Conservation (phyloP, 306 rosid species). For the Canavalia ensiformis region DNA sequence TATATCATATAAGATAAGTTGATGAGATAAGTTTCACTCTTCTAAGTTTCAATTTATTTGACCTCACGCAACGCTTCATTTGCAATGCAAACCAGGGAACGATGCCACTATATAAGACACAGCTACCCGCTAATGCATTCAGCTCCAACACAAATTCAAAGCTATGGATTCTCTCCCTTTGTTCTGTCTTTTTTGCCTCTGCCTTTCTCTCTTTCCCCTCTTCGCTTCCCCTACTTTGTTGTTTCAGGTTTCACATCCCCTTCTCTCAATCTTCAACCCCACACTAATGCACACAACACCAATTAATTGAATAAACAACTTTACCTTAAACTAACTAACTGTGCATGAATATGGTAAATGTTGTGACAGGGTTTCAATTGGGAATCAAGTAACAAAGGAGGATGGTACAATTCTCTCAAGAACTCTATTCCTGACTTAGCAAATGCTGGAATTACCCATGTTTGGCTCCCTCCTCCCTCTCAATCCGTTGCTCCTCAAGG, state of each 20-base stretch:
- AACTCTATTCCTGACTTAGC: slow-evolving; percentile 67
- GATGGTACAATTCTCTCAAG: slow-evolving; percentile 78
- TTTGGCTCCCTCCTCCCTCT: slow-evolving; percentile 96
- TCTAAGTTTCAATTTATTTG: not conserved
- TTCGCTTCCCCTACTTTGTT: slow-evolving; percentile 61
- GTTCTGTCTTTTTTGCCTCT: slow-evolving; percentile 50
- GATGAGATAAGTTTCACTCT: slow-evolving; percentile 1
- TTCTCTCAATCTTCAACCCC: not conserved
- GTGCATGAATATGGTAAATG: slow-evolving; percentile 9
- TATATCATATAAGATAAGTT: too few species aligned
- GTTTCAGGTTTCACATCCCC: slow-evolving; percentile 66
- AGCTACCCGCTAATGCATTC: not conserved
- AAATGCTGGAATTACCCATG: slow-evolving; percentile 72
- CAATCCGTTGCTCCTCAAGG: slow-evolving; percentile 68
- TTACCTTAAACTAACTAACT: not conserved
- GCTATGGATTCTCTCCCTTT: slow-evolving; percentile 49
- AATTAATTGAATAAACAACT: not conserved
- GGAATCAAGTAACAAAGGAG: slow-evolving; percentile 78
- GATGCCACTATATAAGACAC: slow-evolving; percentile 42
- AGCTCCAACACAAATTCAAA: slow-evolving; percentile 19
- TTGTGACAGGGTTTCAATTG: slow-evolving; percentile 80
- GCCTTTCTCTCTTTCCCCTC: slow-evolving; percentile 53
- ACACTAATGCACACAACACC: not conserved
- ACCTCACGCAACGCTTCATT: not conserved
- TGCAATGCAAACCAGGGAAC: not conserved